phyloP scores from a whole-genome alignment of 208 protist species.

The Crithidia brevicula region DNA sequence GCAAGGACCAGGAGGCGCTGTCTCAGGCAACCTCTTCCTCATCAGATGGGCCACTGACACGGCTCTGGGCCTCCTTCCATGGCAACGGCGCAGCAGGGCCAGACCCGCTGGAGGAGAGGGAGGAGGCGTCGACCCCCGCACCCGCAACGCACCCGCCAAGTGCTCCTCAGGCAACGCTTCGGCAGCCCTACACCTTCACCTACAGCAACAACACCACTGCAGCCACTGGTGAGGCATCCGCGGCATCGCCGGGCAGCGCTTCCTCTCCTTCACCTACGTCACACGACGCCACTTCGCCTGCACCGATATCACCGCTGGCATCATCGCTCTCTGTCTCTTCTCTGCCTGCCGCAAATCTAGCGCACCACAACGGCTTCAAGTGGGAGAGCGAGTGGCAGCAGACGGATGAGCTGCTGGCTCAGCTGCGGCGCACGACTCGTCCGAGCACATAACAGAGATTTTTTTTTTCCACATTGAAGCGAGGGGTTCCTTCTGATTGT shows the following conservation, averaged over 20 bases:
- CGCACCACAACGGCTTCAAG: not conserved
- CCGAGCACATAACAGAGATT: not conserved
- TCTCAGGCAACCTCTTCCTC: not conserved
- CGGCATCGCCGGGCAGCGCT: not conserved
- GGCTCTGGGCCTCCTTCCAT: not conserved
- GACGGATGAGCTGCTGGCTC: slow-evolving; percentile 11
- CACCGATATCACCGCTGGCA: not conserved
- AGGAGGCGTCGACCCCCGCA: not conserved
- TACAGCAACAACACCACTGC: slow-evolving; percentile 4
- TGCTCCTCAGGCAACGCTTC: not conserved
- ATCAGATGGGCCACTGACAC: not conserved
- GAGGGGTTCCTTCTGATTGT: too few relatives aligned
- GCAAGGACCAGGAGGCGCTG: too few relatives aligned
- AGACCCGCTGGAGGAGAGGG: not conserved
- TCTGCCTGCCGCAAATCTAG: not conserved
- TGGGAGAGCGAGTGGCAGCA: slow-evolving; percentile 11
- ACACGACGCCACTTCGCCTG: not conserved
- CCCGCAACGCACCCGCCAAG: not conserved
- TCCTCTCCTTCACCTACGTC: not conserved
- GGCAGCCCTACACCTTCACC: slow-evolving; percentile 6
- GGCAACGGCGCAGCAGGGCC: not conserved
- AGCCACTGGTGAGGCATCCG: not conserved
- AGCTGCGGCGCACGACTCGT: not conserved
- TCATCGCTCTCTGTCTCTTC: not conserved
- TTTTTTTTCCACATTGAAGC: too few relatives aligned